Evolutionary conservation across 106 monocot genomes (phyloP).

Genomic region (Narthecium ossifragum): DNA sequence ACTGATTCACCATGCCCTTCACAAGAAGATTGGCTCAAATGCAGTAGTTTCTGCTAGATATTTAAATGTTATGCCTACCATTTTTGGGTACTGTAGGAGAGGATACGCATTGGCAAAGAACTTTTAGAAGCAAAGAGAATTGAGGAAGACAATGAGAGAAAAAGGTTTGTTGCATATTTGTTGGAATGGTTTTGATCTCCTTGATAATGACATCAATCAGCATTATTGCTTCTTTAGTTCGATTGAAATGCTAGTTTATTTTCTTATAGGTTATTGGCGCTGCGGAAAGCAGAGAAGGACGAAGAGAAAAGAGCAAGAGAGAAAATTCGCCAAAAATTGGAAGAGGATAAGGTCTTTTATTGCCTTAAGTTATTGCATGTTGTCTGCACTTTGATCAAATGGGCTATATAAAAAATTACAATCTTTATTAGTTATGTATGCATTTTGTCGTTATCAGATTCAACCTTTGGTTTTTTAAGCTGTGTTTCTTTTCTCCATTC

Average conservation of each 20-base stretch:
- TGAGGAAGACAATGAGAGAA: constrained; percentile 97
- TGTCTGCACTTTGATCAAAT: too few relatives aligned
- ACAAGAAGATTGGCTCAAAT: too few relatives aligned
- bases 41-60: too few relatives aligned
- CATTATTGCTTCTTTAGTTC: neutral
- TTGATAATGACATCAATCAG: neutral
- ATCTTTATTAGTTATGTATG: too few relatives aligned
- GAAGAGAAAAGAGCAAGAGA: constrained; percentile 99
- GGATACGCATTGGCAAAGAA: constrained; percentile 93
- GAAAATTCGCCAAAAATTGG: constrained; percentile 84
- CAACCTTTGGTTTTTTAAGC: too few relatives aligned
- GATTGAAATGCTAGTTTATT: neutral
- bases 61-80: too few relatives aligned
- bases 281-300: constrained; percentile 91
- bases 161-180: constrained; percentile 43
- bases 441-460: too few relatives aligned
- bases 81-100: constrained; percentile 51
- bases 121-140: constrained; percentile 93
- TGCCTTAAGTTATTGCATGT: too few relatives aligned
- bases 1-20: too few relatives aligned
- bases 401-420: too few relatives aligned
- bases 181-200: neutral
- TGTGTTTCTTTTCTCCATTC: too few relatives aligned
- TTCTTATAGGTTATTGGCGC: constrained; percentile 52
- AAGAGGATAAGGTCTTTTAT: constrained; percentile 95